These are phyloP conservation scores for Pseudogymnoascus sp. DNA, from an alignment of 2,329 filamentous ascomycete species.

Conservation along the genomic window DNA sequence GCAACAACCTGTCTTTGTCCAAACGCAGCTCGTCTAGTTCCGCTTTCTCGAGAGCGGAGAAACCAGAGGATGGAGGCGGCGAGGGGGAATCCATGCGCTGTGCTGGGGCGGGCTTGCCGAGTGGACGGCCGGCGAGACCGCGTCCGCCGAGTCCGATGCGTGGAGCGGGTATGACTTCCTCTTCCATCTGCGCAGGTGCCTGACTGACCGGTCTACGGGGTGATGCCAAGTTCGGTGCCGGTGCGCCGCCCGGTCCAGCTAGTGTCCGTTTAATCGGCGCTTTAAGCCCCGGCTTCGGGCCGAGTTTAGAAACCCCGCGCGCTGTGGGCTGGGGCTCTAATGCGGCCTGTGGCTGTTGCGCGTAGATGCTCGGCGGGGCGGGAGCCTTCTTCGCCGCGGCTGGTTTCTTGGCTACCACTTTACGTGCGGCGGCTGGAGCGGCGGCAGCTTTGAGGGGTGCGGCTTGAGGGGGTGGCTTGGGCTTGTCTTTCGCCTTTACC, in stretches of 20 bases:
- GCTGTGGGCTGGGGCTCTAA: constrained; percentile 51
- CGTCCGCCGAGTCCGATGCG: constrained; percentile 42
- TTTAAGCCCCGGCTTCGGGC: constrained; percentile 51
- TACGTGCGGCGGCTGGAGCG: constrained; percentile 36
- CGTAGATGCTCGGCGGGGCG: constrained; percentile 33
- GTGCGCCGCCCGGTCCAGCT: constrained; percentile 36
- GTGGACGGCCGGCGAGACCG: constrained; percentile 76
- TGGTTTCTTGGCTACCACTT: constrained; percentile 32
- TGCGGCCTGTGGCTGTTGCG: constrained; percentile 37
- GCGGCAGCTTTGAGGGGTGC: constrained; percentile 45
- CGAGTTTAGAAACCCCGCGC: constrained; percentile 46
- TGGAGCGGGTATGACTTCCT: constrained; percentile 42
- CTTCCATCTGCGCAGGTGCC: constrained; percentile 45
- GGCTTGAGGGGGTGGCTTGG: constrained; percentile 67
- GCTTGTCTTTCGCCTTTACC: constrained; percentile 85
- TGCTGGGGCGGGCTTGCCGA: constrained; percentile 62
- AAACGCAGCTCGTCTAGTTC: constrained; percentile 83
- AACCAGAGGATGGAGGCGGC: constrained; percentile 51
- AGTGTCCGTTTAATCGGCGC: constrained; percentile 50
- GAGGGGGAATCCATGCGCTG: constrained; percentile 42
- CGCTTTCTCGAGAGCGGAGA: constrained; percentile 76
- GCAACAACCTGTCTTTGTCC: constrained; percentile 70
- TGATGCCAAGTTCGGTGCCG: constrained; percentile 35
- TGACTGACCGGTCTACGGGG: constrained; percentile 39
- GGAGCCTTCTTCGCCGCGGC: constrained; percentile 42